A percentile compares a stretch with the other conserved stretches of the same genome.
Conservation (phyloP, 2,329 filamentous ascomycete species). For the Fusarium euwallaceae region DNA sequence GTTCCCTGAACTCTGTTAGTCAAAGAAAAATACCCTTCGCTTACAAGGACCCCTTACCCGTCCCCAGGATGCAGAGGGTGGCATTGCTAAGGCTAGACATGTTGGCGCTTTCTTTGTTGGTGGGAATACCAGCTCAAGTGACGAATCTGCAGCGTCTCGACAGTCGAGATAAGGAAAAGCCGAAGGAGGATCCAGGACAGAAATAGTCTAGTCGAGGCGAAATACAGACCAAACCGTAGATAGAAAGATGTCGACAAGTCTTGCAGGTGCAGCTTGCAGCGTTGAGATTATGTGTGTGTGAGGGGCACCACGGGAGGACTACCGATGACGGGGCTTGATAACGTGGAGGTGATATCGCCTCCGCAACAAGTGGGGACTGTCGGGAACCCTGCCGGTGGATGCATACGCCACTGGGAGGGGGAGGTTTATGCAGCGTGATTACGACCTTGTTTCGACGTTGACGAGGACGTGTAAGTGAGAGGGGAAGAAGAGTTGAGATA, state of each 20-base stretch:
- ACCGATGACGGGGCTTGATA: conserved; percentile 17
- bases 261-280: conserved; percentile 21
- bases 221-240: conserved; percentile 26
- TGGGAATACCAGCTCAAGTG: conserved; percentile 3
- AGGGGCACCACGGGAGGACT: conserved; percentile 29
- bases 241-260: conserved; percentile 31
- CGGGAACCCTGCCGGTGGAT: conserved; percentile 22
- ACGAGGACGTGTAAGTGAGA: background rate
- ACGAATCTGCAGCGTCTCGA: background rate
- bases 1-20: conserved; percentile 41
- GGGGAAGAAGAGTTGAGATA: background rate
- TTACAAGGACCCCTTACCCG: conserved; percentile 19
- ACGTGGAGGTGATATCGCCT: conserved; percentile 18
- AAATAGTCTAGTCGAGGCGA: background rate
- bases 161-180: background rate
- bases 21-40: rapidly evolving
- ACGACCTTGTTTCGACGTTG: conserved; percentile 3
- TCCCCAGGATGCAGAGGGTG: conserved; percentile 45
- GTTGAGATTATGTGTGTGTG: background rate
- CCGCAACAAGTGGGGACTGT: conserved; percentile 13
- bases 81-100: conserved; percentile 37
- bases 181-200: background rate
- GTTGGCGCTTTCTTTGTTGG: background rate
- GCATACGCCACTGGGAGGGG: background rate
- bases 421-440: background rate